Percentiles rank a stretch among this genome's conserved stretches.
Conservation (phyloP, 1,139 yeast species). For the Pichia sp. region DNA sequence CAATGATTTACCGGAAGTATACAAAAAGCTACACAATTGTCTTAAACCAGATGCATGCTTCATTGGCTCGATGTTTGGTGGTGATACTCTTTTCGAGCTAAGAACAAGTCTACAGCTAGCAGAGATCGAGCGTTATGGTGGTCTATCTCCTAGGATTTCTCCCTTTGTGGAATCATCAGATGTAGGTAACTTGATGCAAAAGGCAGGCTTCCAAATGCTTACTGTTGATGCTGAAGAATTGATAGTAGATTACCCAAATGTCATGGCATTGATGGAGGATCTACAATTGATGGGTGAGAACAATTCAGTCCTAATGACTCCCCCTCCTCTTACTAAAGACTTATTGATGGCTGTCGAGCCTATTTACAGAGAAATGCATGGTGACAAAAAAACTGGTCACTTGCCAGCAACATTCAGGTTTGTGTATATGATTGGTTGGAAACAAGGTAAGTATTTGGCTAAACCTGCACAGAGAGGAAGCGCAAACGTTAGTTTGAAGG, state of each 20-base stretch:
- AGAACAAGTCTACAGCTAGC: constrained; percentile 79
- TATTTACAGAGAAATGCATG: constrained; percentile 68
- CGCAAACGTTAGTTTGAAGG: constrained; percentile 64
- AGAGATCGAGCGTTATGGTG: constrained; percentile 74
- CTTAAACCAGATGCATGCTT: constrained; percentile 80
- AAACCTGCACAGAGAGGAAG: constrained; percentile 70
- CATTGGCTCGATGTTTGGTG: constrained; percentile 80
- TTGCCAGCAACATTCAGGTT: constrained; percentile 67
- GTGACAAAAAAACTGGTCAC: constrained; percentile 44
- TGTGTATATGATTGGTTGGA: constrained; percentile 88
- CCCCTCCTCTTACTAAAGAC: constrained; percentile 57
- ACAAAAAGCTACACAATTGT: constrained; percentile 54
- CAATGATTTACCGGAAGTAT: constrained; percentile 67
- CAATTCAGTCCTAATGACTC: constrained; percentile 60
- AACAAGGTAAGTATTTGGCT: constrained; percentile 61
- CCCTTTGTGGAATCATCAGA: constrained; percentile 80
- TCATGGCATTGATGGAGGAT: constrained; percentile 63
- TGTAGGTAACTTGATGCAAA: constrained; percentile 65
- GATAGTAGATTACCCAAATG: constrained; percentile 76
- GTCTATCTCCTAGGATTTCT: constrained; percentile 74
- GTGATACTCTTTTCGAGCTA: constrained; percentile 77
- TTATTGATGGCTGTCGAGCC: constrained; percentile 70
- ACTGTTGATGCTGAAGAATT: constrained; percentile 85
- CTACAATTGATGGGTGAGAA: constrained; percentile 83
- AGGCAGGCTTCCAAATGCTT: constrained; percentile 73